phyloP scores from a whole-genome alignment of 192 early-diverging fungal genomes.

The Phycomyces nitens region DNA sequence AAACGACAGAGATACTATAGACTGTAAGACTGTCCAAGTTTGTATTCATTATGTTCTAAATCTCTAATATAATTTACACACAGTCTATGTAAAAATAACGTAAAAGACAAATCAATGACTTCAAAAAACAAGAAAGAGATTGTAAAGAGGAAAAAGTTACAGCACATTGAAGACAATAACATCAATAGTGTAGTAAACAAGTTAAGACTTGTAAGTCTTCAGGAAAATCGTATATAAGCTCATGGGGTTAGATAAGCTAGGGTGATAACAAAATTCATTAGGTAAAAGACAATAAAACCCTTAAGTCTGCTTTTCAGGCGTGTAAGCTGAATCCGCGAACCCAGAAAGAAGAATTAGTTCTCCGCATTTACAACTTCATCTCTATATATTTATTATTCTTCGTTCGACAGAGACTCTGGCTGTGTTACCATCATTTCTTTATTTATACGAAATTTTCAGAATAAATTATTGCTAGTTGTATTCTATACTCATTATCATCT shows the following conservation, averaged over 20 bases:
- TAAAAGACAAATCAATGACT: not conserved
- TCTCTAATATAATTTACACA: slow-evolving; percentile 3
- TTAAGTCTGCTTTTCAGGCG: slow-evolving; percentile 2
- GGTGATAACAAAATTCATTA: not conserved
- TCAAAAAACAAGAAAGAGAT: not conserved
- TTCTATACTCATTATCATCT: too few relatives aligned
- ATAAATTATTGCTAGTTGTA: too few relatives aligned
- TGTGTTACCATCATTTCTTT: too few relatives aligned
- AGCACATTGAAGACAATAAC: not conserved
- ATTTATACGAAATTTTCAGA: too few relatives aligned
- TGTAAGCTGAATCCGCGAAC: not conserved
- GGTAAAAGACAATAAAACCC: not conserved
- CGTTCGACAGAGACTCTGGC: too few relatives aligned
- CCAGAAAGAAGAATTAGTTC: slow-evolving; percentile 1
- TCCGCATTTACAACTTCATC: slow-evolving; percentile 6
- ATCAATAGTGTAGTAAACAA: not conserved
- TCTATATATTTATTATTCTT: too few relatives aligned
- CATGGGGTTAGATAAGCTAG: not conserved
- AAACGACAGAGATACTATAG: slow-evolving; percentile 3
- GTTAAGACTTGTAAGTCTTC: slow-evolving; percentile 2
- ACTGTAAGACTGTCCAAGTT: slow-evolving; percentile 2
- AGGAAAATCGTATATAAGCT: slow-evolving; percentile 4
- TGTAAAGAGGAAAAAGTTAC: slow-evolving; percentile 1
- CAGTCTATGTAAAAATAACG: not conserved
- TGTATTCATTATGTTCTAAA: not conserved